Conservation (phyloP, 768 basidiomycete genomes). For the Postia placenta region DNA sequence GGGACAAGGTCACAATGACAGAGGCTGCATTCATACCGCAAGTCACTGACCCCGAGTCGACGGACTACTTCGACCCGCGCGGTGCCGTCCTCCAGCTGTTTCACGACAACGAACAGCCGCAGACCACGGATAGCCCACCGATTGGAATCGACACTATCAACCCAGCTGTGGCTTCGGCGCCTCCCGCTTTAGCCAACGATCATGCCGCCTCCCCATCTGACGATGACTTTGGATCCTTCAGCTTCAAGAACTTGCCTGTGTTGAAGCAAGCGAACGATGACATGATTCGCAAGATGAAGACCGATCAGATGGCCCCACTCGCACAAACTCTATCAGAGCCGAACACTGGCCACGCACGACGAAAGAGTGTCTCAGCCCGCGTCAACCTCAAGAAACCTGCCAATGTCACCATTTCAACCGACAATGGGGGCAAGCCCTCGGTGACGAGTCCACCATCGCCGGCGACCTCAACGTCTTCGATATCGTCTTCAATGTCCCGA, state of each 20-base stretch:
- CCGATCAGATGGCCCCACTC: conserved; percentile 80
- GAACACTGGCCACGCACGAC: conserved; percentile 48
- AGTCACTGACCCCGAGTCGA: conserved; percentile 92
- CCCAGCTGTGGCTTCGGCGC: conserved; percentile 15
- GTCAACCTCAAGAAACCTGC: conserved; percentile 78
- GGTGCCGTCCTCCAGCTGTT: conserved; percentile 89
- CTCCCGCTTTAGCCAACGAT: conserved; percentile 31
- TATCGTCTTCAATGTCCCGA: conserved; percentile 84
- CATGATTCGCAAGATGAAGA: conserved; percentile 91
- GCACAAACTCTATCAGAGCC: conserved; percentile 69
- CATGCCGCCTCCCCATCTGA: conserved; percentile 48
- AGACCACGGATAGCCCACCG: conserved; percentile 48
- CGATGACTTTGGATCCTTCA: conserved; percentile 96
- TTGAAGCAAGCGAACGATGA: conserved; percentile 99
- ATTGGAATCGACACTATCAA: conserved; percentile 25
- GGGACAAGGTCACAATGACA: conserved; percentile 83
- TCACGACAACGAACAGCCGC: conserved; percentile 76
- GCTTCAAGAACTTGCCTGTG: conserved; percentile 94
- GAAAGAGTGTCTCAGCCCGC: conserved; percentile 76
- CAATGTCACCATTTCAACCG: conserved; percentile 60
- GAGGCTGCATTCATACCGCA: conserved; percentile 96
- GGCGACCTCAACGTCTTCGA: conserved; percentile 85
- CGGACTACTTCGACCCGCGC: conserved; percentile 98
- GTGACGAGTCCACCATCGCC: conserved; percentile 85
- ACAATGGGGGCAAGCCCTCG: conserved; percentile 35